Base-by-base conservation (phyloP, 768 basidiomycete species). In the Pleurotus citrinopileatus region DNA sequence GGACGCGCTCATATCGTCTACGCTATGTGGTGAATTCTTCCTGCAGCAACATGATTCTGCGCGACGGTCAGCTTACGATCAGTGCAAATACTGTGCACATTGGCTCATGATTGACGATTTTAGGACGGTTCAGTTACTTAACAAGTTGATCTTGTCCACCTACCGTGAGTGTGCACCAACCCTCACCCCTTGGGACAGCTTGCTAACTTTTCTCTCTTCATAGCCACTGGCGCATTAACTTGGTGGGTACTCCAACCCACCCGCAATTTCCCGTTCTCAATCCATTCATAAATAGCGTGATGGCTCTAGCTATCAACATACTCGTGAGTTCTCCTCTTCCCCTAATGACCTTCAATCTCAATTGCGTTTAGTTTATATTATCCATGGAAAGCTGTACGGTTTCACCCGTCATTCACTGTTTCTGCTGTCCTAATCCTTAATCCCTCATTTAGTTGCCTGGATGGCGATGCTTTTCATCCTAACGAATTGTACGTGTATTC, bases 131-230 rank as follows among this genome's bases (percentile, higher is more conserved):
- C 17, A 36, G 27, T 6, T 51, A 7, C 34, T 51, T 13, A 34
- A 51, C 20, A 51, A 51, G 34, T 51, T 51, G 48, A 51, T 51
- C 29, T 51, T 51, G 10, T 51, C 29, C 29, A 51, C 48, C 17
- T 26, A 19, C 25, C 48, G 48, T 51, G 23, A 51, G 48, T 51
- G 4, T 8, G 15, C 25, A 19, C 15, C n/a, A n/a, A n/a, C n/a
- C n/a, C n/a, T n/a, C n/a, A n/a, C n/a, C n/a, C n/a, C n/a, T n/a
- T n/a, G n/a, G n/a, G n/a, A n/a, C n/a, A n/a, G n/a, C n/a, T n/a
- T n/a, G n/a, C n/a, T 37, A 20, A 9, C 37, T 8, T 8, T 44
- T 9, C 15, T 19, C 1, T 15, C 17, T 5, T 51, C 19, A 20
- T 8, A 51, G 48, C 48, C 6, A 51, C 48, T 20, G 48, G 48